Conservation (phyloP, 208 protist genomes). For the Trypanosoma avium region DNA sequence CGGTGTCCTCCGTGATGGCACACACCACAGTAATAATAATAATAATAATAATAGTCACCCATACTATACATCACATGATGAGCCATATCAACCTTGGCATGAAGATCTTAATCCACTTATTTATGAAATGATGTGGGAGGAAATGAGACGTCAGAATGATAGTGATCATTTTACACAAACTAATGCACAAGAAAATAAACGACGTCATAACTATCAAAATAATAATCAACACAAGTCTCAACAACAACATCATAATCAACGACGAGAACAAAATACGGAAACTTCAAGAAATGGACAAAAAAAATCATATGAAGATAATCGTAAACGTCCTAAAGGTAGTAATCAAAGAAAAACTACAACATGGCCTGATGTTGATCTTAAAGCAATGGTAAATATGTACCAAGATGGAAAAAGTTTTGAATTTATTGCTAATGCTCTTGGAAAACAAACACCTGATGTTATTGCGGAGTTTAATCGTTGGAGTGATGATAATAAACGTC, state of each 20-base stretch:
- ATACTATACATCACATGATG: constrained; percentile 52
- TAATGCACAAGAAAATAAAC: constrained; percentile 24
- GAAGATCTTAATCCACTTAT: constrained; percentile 84
- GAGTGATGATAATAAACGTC: constrained; percentile 55
- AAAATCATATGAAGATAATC: constrained; percentile 14
- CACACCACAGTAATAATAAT: background rate
- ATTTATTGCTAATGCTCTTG: constrained; percentile 88
- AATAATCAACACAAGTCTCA: constrained; percentile 2
- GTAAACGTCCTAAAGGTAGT: constrained; percentile 10
- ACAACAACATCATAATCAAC: constrained; percentile 20
- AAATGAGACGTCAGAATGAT: constrained; percentile 81
- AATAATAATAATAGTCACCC: constrained; percentile 16
- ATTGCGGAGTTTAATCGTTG: constrained; percentile 85
- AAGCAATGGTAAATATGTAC: constrained; percentile 89
- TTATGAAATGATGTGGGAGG: constrained; percentile 92
- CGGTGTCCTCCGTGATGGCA: constrained; percentile 22
- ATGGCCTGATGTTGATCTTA: constrained; percentile 70
- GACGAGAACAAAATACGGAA: constrained; percentile 8
- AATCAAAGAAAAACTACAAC: constrained; percentile 42
- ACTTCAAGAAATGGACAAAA: constrained; percentile 12
- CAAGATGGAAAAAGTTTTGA: constrained; percentile 91
- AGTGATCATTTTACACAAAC: constrained; percentile 33
- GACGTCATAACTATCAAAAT: constrained; percentile 18
- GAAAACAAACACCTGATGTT: constrained; percentile 59
- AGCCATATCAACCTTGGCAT: constrained; percentile 74